These are phyloP conservation scores for Penicillium pulvis DNA, from an alignment of 495 filamentous ascomycete genomes.

Conservation along the genomic window DNA sequence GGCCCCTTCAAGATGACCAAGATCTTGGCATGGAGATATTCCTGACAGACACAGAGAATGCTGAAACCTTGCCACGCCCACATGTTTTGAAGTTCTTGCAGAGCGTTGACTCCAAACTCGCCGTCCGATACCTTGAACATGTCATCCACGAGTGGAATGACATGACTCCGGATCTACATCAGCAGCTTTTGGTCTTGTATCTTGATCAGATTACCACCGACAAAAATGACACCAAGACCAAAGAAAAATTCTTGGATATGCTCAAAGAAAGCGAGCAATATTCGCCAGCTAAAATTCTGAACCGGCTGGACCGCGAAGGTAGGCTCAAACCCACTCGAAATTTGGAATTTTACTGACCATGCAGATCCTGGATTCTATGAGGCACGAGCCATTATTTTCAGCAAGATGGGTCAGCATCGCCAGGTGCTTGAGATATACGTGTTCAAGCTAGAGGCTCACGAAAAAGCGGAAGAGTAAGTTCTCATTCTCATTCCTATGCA, in stretches of 20 bases:
- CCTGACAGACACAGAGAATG: slow-evolving; percentile 89
- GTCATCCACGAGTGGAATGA: slow-evolving; percentile 87
- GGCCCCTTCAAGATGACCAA: slow-evolving; percentile 75
- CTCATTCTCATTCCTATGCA: background rate
- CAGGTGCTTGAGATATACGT: slow-evolving; percentile 96
- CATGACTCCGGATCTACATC: slow-evolving; percentile 81
- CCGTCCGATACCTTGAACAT: slow-evolving; percentile 87
- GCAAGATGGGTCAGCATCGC: slow-evolving; percentile 93
- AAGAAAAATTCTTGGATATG: slow-evolving; percentile 70
- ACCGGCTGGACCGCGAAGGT: slow-evolving; percentile 77
- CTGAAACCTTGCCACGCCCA: slow-evolving; percentile 81
- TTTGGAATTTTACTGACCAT: background rate
- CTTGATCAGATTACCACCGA: slow-evolving; percentile 56
- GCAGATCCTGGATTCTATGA: slow-evolving; percentile 86
- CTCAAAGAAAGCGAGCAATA: slow-evolving; percentile 77
- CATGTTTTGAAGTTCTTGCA: slow-evolving; percentile 74
- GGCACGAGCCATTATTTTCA: slow-evolving; percentile 85
- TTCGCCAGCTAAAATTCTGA: slow-evolving; percentile 72
- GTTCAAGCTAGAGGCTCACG: slow-evolving; percentile 83
- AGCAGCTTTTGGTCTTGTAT: slow-evolving; percentile 76
- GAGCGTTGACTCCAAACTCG: slow-evolving; percentile 65
- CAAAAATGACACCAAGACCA: slow-evolving; percentile 56
- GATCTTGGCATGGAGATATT: slow-evolving; percentile 94
- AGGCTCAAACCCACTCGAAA: slow-evolving; percentile 25
- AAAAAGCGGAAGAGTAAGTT: slow-evolving; percentile 85